Evolutionary conservation across 305 asterid genomes (phyloP).

Genomic region (Caryopteris hybrid): DNA sequence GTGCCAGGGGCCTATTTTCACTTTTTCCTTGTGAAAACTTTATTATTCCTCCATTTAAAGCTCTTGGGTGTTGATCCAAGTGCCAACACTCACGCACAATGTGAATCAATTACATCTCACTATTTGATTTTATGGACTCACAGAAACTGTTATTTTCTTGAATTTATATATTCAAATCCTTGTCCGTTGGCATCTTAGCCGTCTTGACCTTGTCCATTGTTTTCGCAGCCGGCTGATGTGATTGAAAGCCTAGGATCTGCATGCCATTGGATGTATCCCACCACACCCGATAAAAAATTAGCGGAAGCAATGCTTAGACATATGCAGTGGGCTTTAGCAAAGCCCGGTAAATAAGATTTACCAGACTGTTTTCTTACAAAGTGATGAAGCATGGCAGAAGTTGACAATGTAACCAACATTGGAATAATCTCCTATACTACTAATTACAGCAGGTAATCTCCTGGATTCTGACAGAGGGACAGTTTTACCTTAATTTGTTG

Average conservation of each 20-base stretch:
- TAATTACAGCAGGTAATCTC: conserved; percentile 16
- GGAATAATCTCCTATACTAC: conserved; percentile 20
- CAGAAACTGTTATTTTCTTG: neutral
- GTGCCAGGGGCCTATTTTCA: no score
- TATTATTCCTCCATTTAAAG: no score
- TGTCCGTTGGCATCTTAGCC: neutral
- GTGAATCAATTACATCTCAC: neutral
- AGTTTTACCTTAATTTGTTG: neutral
- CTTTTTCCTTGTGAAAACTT: no score
- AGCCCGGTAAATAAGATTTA: no score
- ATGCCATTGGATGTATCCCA: neutral
- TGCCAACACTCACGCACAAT: neutral
- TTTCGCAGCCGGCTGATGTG: conserved; percentile 32
- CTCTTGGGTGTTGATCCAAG: neutral
- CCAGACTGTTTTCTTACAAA: neutral
- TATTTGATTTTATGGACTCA: neutral
- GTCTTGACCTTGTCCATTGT: conserved; percentile 7
- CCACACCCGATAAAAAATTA: neutral
- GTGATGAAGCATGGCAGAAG: no score
- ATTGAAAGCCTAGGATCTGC: neutral
- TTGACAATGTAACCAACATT: no score
- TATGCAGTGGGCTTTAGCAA: no score
- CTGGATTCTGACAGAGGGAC: conserved; percentile 17
- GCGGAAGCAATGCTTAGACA: no score
- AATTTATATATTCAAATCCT: neutral